Evolutionary conservation across 2,329 filamentous ascomycete species (phyloP).

Genomic region (Zymoseptoria pseudotritici): DNA sequence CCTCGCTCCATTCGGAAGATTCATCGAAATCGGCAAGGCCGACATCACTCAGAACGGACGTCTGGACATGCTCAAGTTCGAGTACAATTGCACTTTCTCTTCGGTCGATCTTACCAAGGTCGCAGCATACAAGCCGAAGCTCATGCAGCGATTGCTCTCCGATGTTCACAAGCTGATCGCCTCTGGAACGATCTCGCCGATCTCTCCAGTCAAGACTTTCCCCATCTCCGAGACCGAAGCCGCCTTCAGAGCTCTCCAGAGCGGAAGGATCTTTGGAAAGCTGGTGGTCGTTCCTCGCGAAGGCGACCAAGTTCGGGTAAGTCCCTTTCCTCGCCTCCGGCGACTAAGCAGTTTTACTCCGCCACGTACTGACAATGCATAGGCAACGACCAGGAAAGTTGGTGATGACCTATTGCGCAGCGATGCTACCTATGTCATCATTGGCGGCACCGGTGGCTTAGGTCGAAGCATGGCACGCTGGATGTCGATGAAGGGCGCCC

Average conservation of each 20-base stretch:
- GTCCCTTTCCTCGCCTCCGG: neutral
- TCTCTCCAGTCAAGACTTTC: neutral
- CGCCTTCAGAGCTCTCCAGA: neutral
- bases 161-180: neutral
- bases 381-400: neutral
- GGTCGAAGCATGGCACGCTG: constrained; percentile 1
- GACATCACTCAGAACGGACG: constrained; percentile 8
- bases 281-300: neutral
- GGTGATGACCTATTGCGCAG: neutral
- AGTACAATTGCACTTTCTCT: constrained; percentile 3
- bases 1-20: constrained; percentile 24
- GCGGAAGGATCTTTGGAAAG: neutral
- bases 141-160: constrained; percentile 1
- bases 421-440: constrained; percentile 1
- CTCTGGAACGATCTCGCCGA: neutral
- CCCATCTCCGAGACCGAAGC: constrained; percentile 1
- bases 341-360: neutral
- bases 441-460: constrained; percentile 5
- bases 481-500: constrained; percentile 1
- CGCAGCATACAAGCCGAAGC: neutral
- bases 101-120: constrained; percentile 5
- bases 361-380: neutral
- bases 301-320: neutral
- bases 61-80: constrained; percentile 9
- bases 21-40: constrained; percentile 23